Evolutionary conservation across 768 basidiomycete genomes (phyloP).

Genomic region (Termitomyces titanicus): DNA sequence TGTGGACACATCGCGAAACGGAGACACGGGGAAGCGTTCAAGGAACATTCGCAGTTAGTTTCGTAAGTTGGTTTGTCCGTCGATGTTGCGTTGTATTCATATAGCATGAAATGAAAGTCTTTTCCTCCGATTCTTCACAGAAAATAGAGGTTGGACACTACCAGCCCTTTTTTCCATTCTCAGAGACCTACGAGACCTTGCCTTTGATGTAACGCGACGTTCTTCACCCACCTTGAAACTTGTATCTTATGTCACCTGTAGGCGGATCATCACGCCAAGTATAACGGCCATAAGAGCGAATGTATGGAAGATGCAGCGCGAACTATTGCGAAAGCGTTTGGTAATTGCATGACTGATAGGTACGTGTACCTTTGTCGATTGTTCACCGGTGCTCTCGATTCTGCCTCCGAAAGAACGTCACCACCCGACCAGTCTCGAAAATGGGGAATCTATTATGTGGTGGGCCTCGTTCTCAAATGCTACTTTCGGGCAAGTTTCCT

Average conservation of each 20-base stretch:
- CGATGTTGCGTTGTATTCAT: neutral
- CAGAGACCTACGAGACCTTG: slow-evolving; percentile 79
- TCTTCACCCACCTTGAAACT: neutral
- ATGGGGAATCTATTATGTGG: slow-evolving; percentile 92
- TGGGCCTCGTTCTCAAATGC: slow-evolving; percentile 85
- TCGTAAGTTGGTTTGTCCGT: slow-evolving; percentile 48
- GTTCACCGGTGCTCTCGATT: neutral
- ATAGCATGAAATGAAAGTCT: slow-evolving; percentile 36
- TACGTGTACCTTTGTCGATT: slow-evolving; percentile 8
- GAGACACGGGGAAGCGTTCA: slow-evolving; percentile 70
- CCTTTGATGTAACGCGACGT: slow-evolving; percentile 61
- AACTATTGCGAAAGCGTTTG: slow-evolving; percentile 85
- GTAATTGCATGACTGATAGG: slow-evolving; percentile 81
- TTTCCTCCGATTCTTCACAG: slow-evolving; percentile 77
- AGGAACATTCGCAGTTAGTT: slow-evolving; percentile 72
- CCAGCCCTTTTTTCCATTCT: slow-evolving; percentile 80
- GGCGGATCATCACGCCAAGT: slow-evolving; percentile 62
- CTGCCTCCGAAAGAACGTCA: slow-evolving; percentile 44
- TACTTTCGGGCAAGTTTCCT: slow-evolving; percentile 81
- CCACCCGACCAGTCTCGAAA: slow-evolving; percentile 71
- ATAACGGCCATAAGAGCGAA: slow-evolving; percentile 53
- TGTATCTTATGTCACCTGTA: slow-evolving; percentile 19
- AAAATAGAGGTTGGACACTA: slow-evolving; percentile 83
- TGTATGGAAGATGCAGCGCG: slow-evolving; percentile 87
- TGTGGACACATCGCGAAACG: slow-evolving; percentile 68